These are phyloP conservation scores for Artemisia argyi DNA, from an alignment of 129 eudicot genomes.

Conservation along the genomic window DNA sequence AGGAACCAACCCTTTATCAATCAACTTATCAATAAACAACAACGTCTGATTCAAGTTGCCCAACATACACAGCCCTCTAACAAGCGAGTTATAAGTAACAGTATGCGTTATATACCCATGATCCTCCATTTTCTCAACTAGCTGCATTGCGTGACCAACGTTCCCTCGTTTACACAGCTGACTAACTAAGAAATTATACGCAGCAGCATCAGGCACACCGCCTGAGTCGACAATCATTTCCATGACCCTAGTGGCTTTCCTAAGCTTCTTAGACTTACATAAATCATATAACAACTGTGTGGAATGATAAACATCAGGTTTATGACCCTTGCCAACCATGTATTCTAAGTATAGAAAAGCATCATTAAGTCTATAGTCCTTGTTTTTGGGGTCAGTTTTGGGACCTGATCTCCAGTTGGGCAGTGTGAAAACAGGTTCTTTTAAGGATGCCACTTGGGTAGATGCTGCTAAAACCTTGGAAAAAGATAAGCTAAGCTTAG, in stretches of 20 bases:
- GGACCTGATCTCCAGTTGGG: constrained; percentile 76
- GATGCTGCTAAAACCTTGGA: constrained; percentile 39
- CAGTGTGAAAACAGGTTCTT: constrained; percentile 48
- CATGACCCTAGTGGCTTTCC: constrained; percentile 77
- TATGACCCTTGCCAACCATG: constrained; percentile 81
- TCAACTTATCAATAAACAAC: constrained; percentile 61
- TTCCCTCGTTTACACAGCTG: constrained; percentile 68
- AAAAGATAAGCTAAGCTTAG: constrained; percentile 26
- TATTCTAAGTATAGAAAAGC: constrained; percentile 73
- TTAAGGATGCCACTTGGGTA: constrained; percentile 46
- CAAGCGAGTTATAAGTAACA: constrained; percentile 65
- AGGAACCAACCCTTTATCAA: constrained; percentile 65
- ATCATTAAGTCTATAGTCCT: constrained; percentile 62
- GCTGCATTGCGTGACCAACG: constrained; percentile 77
- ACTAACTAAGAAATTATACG: constrained; percentile 62
- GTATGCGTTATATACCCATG: constrained; percentile 65
- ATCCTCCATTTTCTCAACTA: constrained; percentile 81
- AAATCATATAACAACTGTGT: constrained; percentile 75
- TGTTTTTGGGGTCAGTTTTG: constrained; percentile 44
- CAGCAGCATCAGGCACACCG: constrained; percentile 51
- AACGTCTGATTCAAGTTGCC: constrained; percentile 60
- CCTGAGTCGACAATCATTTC: constrained; percentile 79
- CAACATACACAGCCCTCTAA: constrained; percentile 74
- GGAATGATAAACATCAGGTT: constrained; percentile 70
- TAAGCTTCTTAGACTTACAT: constrained; percentile 51